Percentiles rank a stretch among this genome's conserved stretches.
Conservation (phyloP, 495 filamentous ascomycete species). For the Trichoderma virens region DNA sequence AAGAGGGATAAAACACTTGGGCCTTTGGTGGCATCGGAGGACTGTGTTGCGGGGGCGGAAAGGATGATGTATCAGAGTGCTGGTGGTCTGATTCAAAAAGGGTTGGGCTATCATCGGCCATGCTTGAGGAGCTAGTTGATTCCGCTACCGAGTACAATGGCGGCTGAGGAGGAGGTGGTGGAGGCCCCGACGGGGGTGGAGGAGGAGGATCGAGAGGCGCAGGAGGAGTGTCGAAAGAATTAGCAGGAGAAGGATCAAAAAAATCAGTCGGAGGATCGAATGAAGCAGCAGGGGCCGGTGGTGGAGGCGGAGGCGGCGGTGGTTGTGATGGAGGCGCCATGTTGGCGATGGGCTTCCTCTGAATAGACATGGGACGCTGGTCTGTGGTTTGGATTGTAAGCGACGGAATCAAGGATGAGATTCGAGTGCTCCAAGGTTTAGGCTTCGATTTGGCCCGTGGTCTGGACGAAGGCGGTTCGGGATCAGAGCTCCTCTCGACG, state of each 20-base stretch:
- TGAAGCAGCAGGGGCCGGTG: background rate
- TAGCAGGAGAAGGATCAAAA: background rate
- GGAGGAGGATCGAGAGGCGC: background rate
- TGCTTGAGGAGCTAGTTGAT: background rate
- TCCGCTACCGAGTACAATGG: background rate
- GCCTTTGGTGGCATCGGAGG: background rate
- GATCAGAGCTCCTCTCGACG: background rate
- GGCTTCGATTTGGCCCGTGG: background rate
- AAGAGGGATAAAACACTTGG: background rate
- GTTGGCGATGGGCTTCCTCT: background rate
- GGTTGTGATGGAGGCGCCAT: background rate
- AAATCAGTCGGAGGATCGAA: too few relatives aligned
- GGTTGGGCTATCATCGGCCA: background rate
- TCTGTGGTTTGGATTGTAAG: conserved; percentile 3
- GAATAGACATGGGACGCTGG: background rate
- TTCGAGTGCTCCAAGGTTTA: background rate
- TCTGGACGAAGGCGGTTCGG: background rate
- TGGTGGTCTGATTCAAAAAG: background rate
- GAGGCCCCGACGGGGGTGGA: background rate
- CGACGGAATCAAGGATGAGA: conserved; percentile 7
- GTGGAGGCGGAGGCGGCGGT: background rate
- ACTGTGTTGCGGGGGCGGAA: background rate
- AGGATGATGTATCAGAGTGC: background rate
- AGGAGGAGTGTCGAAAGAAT: background rate
- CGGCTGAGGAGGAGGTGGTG: background rate